phyloP scores from a whole-genome alignment of 805 yeast species.

The Ogataea pilisensis region DNA sequence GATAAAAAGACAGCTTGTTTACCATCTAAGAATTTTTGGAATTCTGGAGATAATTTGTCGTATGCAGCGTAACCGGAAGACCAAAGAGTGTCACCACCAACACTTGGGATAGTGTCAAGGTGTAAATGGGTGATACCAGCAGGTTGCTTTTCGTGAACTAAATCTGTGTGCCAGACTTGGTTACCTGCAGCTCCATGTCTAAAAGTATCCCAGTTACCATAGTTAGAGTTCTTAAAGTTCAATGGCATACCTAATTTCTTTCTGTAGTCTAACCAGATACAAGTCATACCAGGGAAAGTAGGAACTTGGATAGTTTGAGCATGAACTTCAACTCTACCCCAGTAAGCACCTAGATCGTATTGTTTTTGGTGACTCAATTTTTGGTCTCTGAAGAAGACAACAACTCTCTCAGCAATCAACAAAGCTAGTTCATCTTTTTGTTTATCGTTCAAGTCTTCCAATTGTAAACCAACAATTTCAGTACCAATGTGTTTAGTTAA shows the following conservation, averaged over 20 bases:
- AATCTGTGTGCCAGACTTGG: constrained; percentile 48
- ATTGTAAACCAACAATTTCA: constrained; percentile 44
- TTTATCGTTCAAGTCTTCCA: constrained; percentile 37
- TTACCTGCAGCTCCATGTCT: constrained; percentile 12
- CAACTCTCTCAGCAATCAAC: constrained; percentile 45
- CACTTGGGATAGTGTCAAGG: constrained; percentile 44
- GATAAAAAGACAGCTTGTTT: constrained; percentile 43
- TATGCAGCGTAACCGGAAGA: constrained; percentile 55
- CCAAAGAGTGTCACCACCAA: constrained; percentile 57
- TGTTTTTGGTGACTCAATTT: constrained; percentile 41
- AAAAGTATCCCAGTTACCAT: constrained; percentile 17
- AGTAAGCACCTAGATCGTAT: constrained; percentile 41
- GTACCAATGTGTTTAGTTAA: constrained; percentile 47
- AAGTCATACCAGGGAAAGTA: constrained; percentile 35
- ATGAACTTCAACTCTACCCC: constrained; percentile 41
- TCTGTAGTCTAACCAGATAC: constrained; percentile 39
- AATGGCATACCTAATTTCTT: constrained; percentile 23
- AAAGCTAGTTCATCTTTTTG: constrained; percentile 47
- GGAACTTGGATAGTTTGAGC: constrained; percentile 34
- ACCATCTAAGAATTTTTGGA: constrained; percentile 49
- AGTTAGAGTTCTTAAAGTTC: constrained; percentile 20
- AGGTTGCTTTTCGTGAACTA: constrained; percentile 53
- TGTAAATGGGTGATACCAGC: constrained; percentile 54
- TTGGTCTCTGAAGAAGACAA: constrained; percentile 48
- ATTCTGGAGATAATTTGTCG: constrained; percentile 49